Evolutionary conservation across 192 early-diverging fungal genomes (phyloP).

Genomic region (Coemansia sp.): DNA sequence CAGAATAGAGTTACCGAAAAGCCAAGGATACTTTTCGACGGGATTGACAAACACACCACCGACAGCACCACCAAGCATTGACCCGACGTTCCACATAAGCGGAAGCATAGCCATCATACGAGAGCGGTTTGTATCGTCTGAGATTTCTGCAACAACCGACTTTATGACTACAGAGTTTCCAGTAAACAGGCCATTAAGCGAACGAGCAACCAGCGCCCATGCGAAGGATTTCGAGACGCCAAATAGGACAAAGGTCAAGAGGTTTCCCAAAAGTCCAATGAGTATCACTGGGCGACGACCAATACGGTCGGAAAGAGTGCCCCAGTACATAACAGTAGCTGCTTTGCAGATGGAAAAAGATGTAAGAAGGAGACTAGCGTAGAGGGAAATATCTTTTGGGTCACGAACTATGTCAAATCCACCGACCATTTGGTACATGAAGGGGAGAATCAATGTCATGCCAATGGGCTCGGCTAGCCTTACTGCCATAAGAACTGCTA

Average conservation of each 20-base stretch:
- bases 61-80: no score
- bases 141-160: conserved; percentile 79
- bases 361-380: conserved; percentile 57
- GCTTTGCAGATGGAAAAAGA: conserved; percentile 55
- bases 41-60: conserved; percentile 81
- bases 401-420: no score
- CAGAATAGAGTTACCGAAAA: conserved; percentile 59
- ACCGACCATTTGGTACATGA: conserved; percentile 26
- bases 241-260: conserved; percentile 66
- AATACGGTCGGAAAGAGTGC: conserved; percentile 68
- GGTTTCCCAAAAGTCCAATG: conserved; percentile 70
- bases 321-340: conserved; percentile 60
- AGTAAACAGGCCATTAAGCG: conserved; percentile 67
- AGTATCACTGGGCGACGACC: conserved; percentile 77
- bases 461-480: conserved; percentile 68
- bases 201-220: conserved; percentile 62
- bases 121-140: conserved; percentile 72
- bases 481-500: conserved; percentile 22
- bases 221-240: conserved; percentile 61
- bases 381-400: conserved; percentile 75
- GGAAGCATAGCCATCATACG: conserved; percentile 72
- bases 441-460: conserved; percentile 66
- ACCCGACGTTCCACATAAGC: conserved; percentile 66
- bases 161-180: conserved; percentile 79
- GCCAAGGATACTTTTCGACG: conserved; percentile 59